These are phyloP conservation scores for Exserohilum rostratum DNA, from an alignment of 2,329 filamentous ascomycete genomes.

Conservation along the genomic window DNA sequence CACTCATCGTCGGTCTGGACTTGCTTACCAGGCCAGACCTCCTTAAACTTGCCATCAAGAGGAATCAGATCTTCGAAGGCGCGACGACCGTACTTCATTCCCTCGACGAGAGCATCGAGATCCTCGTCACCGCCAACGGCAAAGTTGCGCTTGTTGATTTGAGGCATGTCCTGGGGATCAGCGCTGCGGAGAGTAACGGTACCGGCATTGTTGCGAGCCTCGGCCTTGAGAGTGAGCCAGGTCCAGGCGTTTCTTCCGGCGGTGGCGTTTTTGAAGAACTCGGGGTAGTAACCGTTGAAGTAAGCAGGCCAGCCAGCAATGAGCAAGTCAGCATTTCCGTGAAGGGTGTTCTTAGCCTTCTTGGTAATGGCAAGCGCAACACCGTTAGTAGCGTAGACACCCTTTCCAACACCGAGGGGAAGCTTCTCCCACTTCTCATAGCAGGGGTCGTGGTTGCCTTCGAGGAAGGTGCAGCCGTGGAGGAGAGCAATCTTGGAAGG, in stretches of 20 bases:
- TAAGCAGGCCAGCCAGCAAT: slow-evolving; percentile 60
- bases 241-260: slow-evolving; percentile 54
- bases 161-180: slow-evolving; percentile 66
- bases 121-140: slow-evolving; percentile 47
- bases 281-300: slow-evolving; percentile 61
- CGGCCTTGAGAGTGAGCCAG: slow-evolving; percentile 63
- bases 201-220: slow-evolving; percentile 66
- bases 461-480: slow-evolving; percentile 50
- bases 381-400: slow-evolving; percentile 59
- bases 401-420: slow-evolving; percentile 41
- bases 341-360: slow-evolving; percentile 45
- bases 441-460: slow-evolving; percentile 52
- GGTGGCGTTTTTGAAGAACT: slow-evolving; percentile 56
- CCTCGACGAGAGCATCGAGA: slow-evolving; percentile 61
- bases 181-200: slow-evolving; percentile 64
- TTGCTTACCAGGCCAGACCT: slow-evolving; percentile 57
- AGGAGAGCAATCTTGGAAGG: slow-evolving; percentile 40
- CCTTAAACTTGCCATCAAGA: slow-evolving; percentile 53
- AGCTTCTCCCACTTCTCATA: slow-evolving; percentile 51
- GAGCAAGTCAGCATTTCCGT: slow-evolving; percentile 59
- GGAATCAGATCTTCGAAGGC: slow-evolving; percentile 48
- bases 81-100: slow-evolving; percentile 59
- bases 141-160: slow-evolving; percentile 52
- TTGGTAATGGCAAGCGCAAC: slow-evolving; percentile 57
- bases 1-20: slow-evolving; percentile 53